Base-by-base conservation (phyloP, 805 yeast genomes). In the Lachancea cidri region DNA sequence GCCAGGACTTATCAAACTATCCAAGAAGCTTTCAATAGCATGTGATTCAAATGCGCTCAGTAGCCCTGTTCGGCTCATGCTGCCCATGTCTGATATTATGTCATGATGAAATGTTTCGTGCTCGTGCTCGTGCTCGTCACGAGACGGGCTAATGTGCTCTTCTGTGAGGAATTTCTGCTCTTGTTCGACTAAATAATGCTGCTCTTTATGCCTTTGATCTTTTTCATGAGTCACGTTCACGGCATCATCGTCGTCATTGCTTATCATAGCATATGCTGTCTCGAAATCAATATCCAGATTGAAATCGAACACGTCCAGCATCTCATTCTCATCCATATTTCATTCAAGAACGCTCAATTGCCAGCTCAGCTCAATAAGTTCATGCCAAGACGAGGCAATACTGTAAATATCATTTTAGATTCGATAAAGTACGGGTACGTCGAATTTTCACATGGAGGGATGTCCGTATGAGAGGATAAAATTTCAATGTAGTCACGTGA, bases 241-340 rank as follows among this genome's bases (percentile, higher is more conserved):
- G 18, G 18, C 18, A n/a, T 32, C 33, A 14, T 39, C 44, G 13
- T 39, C 44, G 13, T 44, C 41, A 17, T 49, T 49, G 39, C 55
- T 53, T 18, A 61, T 44, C 54, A 60, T 49, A 36, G 55, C 53
- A 37, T 60, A 61, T 5, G 66, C 66, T 4, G 66, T 61, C 32
- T 61, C 66, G 38, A 61, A 61, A 44, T 61, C 66, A 19, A 60
- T 47, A 24, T 57, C 64, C 16, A 53, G 47, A 41, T 55, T 60
- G 25, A 55, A 44, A 33, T 59, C 63, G 29, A 56, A 53, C 14
- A 55, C 44, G 33, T 53, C 55, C 20, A 52, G 36, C 18, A 45
- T 33, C 25, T 46, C 49, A 17, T 36, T 38, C 11, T 33, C 38
- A 30, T 40, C 45, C 47, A 47, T 41, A 15, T 20, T 39, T 33